Evolutionary conservation across 768 basidiomycete genomes (phyloP), one percentile per base, ranked within the genome.

Genomic region (Dioszegia hungarica): DNA sequence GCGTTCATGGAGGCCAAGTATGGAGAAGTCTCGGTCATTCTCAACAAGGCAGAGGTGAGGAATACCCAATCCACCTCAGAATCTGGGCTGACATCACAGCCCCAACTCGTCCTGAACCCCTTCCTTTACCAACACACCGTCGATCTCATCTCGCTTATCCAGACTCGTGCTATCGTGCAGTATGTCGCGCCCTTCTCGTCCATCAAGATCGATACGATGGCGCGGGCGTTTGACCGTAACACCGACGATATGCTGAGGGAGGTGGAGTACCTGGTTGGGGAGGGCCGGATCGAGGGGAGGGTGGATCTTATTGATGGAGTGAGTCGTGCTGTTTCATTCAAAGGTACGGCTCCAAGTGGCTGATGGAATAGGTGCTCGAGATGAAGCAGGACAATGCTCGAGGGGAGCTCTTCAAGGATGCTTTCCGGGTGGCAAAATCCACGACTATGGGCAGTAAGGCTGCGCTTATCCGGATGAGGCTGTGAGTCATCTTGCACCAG

Each of bases 261-360:
- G 57, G 85, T 95, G 20, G 87, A 92, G 15, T 75, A 77, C 20
- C 81, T 97, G 33, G 90, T 97, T 54, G 85, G 86, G 71, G 78
- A 79, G 1, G 88, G 89, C 0, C 80, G 83, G 44, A 88, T 97
- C 59, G 82, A 86, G 65, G 92, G 84, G 2, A 81, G 90, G 10
- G 85, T 95, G 17, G 92, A 97, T 72, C 87, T 88, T 66, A 86
- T 88, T 74, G 90, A 91, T 76, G 90, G 89, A 81, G 89, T 86
- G 45, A 38, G 75, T 62, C 6, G 14, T 17, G 0, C 10, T 27
- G 39, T 41, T n/a, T 33, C 17, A 33, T 24, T 20, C 11, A 25
- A 47, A 11, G n/a, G 36, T n/a, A n/a, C n/a, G n/a, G n/a, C n/a
- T n/a, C n/a, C n/a, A n/a, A n/a, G n/a, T n/a, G n/a, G n/a, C n/a